A percentile compares a stretch with the other conserved stretches of the same genome.
These are phyloP conservation scores for Fraxinus excelsior DNA, from an alignment of 257 asterid genomes.

Conservation along the genomic window DNA sequence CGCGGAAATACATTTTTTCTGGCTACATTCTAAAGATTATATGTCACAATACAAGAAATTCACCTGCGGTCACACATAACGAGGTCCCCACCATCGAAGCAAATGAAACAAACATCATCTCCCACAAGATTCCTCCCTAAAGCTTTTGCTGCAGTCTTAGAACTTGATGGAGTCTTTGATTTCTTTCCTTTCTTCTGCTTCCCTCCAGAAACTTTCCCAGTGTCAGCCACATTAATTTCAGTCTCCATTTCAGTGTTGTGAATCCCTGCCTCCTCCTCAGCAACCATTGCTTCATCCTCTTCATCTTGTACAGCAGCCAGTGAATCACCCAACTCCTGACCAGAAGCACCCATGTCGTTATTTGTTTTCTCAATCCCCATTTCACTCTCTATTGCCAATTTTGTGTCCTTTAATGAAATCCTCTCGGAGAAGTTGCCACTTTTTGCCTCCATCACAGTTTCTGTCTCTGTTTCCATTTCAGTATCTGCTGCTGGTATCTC, in stretches of 20 bases:
- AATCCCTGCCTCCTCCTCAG: slow-evolving; percentile 61
- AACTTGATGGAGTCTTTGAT: slow-evolving; percentile 44
- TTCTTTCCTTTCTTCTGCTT: slow-evolving; percentile 75
- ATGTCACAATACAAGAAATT: slow-evolving; percentile 23
- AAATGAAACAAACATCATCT: slow-evolving; percentile 95
- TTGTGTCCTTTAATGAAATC: slow-evolving; percentile 30
- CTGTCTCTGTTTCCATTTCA: slow-evolving; percentile 37
- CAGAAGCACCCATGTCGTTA: slow-evolving; percentile 53
- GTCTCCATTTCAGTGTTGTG: slow-evolving; percentile 75
- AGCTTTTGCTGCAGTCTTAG: slow-evolving; percentile 49
- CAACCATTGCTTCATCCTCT: slow-evolving; percentile 55
- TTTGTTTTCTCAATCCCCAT: slow-evolving; percentile 53
- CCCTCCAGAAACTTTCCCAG: slow-evolving; percentile 59
- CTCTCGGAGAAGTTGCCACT: slow-evolving; percentile 21
- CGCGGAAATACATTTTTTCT: neutral
- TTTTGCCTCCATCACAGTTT: slow-evolving; percentile 23
- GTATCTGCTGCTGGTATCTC: slow-evolving; percentile 34
- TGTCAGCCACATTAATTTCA: slow-evolving; percentile 62
- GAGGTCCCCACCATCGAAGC: slow-evolving; percentile 97
- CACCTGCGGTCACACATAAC: slow-evolving; percentile 92
- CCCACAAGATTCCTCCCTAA: slow-evolving; percentile 55
- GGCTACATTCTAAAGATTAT: slow-evolving; percentile 8
- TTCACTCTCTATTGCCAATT: neutral
- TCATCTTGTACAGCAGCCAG: slow-evolving; percentile 50
- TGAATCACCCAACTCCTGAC: slow-evolving; percentile 47